Base-by-base conservation (phyloP, 2,329 filamentous ascomycete species). In the Dactylonectria macrodidyma region DNA sequence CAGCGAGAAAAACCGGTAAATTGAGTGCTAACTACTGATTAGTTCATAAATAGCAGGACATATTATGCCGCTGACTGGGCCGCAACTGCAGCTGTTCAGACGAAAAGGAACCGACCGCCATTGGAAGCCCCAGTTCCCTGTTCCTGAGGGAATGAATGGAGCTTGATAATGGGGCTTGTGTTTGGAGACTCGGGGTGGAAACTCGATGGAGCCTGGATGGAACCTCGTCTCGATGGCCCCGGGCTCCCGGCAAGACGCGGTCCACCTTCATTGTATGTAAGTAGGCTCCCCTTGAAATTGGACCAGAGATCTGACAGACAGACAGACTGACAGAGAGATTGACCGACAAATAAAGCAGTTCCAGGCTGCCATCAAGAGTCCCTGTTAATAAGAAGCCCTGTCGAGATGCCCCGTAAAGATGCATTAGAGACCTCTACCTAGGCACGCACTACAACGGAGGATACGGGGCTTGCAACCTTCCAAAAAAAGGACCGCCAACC, bases 401-500 rank as follows among this genome's bases (percentile, higher is more conserved):
- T 6, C 19, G 16, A 14, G 16, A 33, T 22, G 30, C 26, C 26
- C 26, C 26, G 26, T 30, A 30, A 30, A 30, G 26, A 30, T 30
- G 26, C 26, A 19, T 30, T 7, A 7, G 4, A 30, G 7, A 5
- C 4, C 26, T 7, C 26, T 30, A 30, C 7, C 26, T 30, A 30
- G 26, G 7, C 26, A 30, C 26, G 26, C 26, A 7, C 26, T 30
- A 30, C 26, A 5, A 30, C 26, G 26, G 26, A 30, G 26, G 26
- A 30, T 30, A 30, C 26, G 30, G 55, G 51, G 36, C 57, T 26
- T 30, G 26, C 52, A 48, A 41, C 67, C 60, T 72, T 63, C 24
- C 73, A 65, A 8, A 38, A 62, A 26, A 30, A 52, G 52, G 50
- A 14, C 68, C 61, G 48, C 34, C 48, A 52, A 46, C 52, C 59